These are phyloP conservation scores for Cladosporium halotolerans DNA, from an alignment of 2,329 filamentous ascomycete genomes.

Conservation along the genomic window DNA sequence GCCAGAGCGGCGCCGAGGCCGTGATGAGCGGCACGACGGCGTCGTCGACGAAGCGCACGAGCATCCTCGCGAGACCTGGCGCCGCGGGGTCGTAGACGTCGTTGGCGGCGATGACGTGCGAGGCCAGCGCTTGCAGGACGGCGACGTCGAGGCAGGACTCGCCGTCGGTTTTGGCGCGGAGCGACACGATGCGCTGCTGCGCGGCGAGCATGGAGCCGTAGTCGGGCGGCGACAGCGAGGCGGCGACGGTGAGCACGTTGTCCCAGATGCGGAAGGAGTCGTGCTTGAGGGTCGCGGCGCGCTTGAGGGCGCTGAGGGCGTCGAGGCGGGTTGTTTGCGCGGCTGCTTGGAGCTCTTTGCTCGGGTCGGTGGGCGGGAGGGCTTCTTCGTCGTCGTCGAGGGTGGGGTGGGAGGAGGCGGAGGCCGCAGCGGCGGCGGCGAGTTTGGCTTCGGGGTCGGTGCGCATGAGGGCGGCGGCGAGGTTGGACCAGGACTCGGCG, in stretches of 20 bases:
- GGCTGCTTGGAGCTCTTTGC: constrained; percentile 33
- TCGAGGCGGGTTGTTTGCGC: constrained; percentile 62
- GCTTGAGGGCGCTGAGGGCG: constrained; percentile 77
- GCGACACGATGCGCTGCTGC: constrained; percentile 66
- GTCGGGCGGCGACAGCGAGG: constrained; percentile 68
- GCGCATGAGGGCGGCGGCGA: constrained; percentile 70
- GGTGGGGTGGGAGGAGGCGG: neutral
- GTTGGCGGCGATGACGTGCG: constrained; percentile 56
- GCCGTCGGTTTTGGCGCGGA: constrained; percentile 59
- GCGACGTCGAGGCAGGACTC: constrained; percentile 73
- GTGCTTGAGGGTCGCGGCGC: constrained; percentile 74
- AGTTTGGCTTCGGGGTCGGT: constrained; percentile 19
- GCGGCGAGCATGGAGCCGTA: constrained; percentile 71
- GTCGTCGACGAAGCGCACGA: constrained; percentile 68
- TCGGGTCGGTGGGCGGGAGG: constrained; percentile 18
- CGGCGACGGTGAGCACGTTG: constrained; percentile 83
- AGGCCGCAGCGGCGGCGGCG: constrained; percentile 6
- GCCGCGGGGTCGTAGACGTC: constrained; percentile 37
- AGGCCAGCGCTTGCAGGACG: constrained; percentile 65
- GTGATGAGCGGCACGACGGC: constrained; percentile 80
- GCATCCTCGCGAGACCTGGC: constrained; percentile 51
- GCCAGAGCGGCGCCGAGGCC: constrained; percentile 68
- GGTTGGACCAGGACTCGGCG: constrained; percentile 89
- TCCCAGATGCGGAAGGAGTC: constrained; percentile 94
- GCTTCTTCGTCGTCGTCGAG: constrained; percentile 32